phyloP scores from a whole-genome alignment of 805 yeast species.

The Ogataea dorogensis region DNA sequence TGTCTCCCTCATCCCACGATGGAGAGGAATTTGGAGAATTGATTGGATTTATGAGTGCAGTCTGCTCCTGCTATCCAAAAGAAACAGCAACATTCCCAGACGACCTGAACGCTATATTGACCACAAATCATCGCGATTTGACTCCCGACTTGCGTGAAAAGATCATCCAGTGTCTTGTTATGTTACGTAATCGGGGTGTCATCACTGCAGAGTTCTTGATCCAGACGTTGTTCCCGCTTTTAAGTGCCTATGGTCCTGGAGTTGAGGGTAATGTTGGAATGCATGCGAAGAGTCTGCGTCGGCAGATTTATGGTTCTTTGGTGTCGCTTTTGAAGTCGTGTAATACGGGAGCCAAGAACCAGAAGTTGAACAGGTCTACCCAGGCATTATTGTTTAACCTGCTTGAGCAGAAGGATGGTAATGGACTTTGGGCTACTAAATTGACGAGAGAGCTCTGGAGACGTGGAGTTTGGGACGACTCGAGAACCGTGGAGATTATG shows the following conservation, averaged over 20 bases:
- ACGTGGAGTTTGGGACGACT: constrained; percentile 97
- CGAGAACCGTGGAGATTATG: constrained; percentile 96
- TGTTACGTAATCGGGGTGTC: constrained; percentile 83
- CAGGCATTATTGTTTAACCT: constrained; percentile 90
- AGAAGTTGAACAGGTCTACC: constrained; percentile 82
- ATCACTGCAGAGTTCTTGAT: constrained; percentile 77
- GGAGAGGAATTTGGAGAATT: constrained; percentile 75
- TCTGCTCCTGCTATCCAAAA: constrained; percentile 83
- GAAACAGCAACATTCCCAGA: constrained; percentile 84
- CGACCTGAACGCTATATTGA: constrained; percentile 67
- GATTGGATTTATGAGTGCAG: constrained; percentile 89
- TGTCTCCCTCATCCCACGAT: constrained; percentile 62
- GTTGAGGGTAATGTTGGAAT: constrained; percentile 46
- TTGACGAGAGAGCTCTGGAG: constrained; percentile 95
- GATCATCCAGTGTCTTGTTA: constrained; percentile 81
- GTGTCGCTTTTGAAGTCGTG: constrained; percentile 76
- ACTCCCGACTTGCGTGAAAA: constrained; percentile 88
- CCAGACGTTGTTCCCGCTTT: constrained; percentile 84
- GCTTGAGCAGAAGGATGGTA: constrained; percentile 72
- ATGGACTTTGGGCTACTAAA: constrained; percentile 94
- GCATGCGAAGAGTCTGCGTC: constrained; percentile 79
- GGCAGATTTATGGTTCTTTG: constrained; percentile 76
- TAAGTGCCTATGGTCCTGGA: constrained; percentile 62
- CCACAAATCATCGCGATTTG: constrained; percentile 75
- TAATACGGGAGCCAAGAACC: constrained; percentile 87